A percentile compares a stretch with the other conserved stretches of the same genome.
Evolutionary conservation across 2,329 filamentous ascomycete species (phyloP).

Genomic region (Biscogniauxia sp.): DNA sequence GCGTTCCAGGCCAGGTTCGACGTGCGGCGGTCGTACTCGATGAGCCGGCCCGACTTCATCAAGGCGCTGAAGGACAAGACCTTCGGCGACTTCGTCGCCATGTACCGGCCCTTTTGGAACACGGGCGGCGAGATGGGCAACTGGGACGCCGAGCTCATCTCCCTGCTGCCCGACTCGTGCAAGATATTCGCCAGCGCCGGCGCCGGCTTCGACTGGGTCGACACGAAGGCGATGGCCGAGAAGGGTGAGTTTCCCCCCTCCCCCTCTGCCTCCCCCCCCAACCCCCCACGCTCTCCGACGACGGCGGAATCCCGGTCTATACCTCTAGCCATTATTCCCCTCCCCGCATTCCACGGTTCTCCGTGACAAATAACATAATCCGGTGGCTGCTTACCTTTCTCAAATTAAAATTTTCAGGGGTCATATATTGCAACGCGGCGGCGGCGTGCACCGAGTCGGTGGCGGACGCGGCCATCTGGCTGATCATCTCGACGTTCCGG

Average conservation of each 20-base stretch:
- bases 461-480: slow-evolving; percentile 58
- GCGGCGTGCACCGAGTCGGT: slow-evolving; percentile 60
- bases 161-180: slow-evolving; percentile 49
- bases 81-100: slow-evolving; percentile 38
- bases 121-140: slow-evolving; percentile 64
- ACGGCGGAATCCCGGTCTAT: background rate
- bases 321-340: background rate
- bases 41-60: slow-evolving; percentile 16
- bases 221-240: slow-evolving; percentile 40
- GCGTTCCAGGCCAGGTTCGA: slow-evolving; percentile 16
- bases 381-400: background rate
- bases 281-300: too few species aligned
- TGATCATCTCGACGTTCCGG: slow-evolving; percentile 58
- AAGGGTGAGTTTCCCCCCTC: slow-evolving; percentile 5
- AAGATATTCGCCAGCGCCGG: slow-evolving; percentile 59
- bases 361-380: too few species aligned
- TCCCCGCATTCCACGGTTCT: too few species aligned
- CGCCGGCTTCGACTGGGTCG: slow-evolving; percentile 63
- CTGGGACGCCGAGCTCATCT: slow-evolving; percentile 59
- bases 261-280: background rate
- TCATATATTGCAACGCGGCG: slow-evolving; percentile 63
- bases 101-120: slow-evolving; percentile 61
- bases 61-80: slow-evolving; percentile 10
- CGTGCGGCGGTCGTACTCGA: slow-evolving; percentile 16
- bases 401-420: slow-evolving; percentile 32